Conservation (phyloP, 2,329 filamentous ascomycete genomes). For the Didymella sp. region DNA sequence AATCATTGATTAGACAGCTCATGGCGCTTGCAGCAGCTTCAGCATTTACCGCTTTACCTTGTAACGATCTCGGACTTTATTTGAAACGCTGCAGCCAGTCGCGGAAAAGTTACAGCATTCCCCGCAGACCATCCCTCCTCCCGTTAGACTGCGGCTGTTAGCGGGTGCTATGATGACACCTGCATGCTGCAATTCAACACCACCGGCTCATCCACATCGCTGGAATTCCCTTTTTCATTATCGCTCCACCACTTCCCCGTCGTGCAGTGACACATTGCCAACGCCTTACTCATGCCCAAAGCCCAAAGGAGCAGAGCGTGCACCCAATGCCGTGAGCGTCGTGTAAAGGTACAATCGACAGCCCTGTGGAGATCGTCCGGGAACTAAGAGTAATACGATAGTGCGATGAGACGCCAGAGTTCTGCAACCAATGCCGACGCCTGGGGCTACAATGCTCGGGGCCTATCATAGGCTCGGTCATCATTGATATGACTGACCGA, state of each 20-base stretch:
- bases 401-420: constrained; percentile 44
- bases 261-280: constrained; percentile 16
- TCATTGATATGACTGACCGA: constrained; percentile 47
- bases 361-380: constrained; percentile 19
- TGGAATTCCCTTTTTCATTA: constrained; percentile 27
- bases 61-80: constrained; percentile 3
- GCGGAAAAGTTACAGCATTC: constrained; percentile 2
- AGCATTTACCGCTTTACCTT: neutral
- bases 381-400: constrained; percentile 23
- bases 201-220: constrained; percentile 18
- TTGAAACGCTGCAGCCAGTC: constrained; percentile 6
- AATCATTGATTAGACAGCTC: neutral
- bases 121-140: constrained; percentile 11
- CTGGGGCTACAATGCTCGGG: constrained; percentile 42
- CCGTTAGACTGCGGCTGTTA: constrained; percentile 16
- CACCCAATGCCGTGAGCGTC: constrained; percentile 44
- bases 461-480: constrained; percentile 41
- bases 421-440: constrained; percentile 40
- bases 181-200: constrained; percentile 19
- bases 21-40: neutral
- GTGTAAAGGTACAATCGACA: constrained; percentile 40
- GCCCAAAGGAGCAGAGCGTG: constrained; percentile 45
- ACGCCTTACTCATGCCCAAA: constrained; percentile 28
- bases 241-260: constrained; percentile 16
- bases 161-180: constrained; percentile 21